Evolutionary conservation across 441 rosid species (phyloP).

Genomic region (Viola pubescens): DNA sequence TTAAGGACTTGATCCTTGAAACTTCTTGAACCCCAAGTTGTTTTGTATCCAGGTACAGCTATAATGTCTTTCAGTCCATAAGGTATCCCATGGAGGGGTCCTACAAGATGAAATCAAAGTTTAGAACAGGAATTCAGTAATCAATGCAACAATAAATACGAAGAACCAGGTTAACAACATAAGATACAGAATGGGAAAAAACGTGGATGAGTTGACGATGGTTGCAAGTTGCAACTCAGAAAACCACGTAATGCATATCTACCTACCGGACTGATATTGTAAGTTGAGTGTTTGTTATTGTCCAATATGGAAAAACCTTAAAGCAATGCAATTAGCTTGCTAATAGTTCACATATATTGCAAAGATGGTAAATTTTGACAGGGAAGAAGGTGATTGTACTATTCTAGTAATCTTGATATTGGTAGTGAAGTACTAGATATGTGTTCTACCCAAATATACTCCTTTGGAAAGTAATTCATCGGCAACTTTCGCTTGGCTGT

Average conservation of each 20-base stretch:
- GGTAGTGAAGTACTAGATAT: neutral
- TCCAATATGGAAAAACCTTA: too few relatives aligned
- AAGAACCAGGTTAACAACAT: neutral
- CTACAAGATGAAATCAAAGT: conserved; percentile 20
- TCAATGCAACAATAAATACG: neutral
- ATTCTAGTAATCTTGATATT: too few relatives aligned
- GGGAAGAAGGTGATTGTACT: neutral
- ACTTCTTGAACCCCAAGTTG: conserved; percentile 81
- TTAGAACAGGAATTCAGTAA: conserved; percentile 1
- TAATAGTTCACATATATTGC: neutral
- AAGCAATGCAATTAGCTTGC: neutral
- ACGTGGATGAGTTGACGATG: neutral
- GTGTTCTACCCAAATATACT: conserved; percentile 54
- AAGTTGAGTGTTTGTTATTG: too few relatives aligned
- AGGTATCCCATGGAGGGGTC: conserved; percentile 93
- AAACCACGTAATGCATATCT: too few relatives aligned
- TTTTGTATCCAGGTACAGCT: conserved; percentile 63
- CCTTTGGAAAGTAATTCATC: conserved; percentile 72
- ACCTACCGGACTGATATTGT: too few relatives aligned
- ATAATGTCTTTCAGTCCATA: conserved; percentile 81
- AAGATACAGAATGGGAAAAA: neutral
- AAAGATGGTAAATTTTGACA: neutral
- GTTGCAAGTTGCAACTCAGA: too few relatives aligned
- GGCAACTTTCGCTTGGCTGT: conserved; percentile 74
- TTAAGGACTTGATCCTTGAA: conserved; percentile 68